These are phyloP conservation scores for Luffa acutangula DNA, from an alignment of 306 rosid genomes.

Conservation along the genomic window DNA sequence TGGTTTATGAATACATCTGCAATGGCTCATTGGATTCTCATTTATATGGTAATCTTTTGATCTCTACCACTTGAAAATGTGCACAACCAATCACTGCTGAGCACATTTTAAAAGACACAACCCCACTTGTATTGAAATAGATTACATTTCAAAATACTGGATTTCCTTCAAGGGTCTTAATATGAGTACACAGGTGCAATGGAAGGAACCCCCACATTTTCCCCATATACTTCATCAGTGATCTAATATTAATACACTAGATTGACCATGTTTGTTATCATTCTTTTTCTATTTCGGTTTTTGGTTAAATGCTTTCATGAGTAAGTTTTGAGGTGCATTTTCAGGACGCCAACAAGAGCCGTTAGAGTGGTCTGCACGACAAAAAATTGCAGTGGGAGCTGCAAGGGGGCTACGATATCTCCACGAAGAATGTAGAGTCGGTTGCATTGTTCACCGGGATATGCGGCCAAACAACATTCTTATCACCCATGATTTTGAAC, in stretches of 20 bases:
- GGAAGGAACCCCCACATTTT: background rate
- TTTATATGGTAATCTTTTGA: constrained; percentile 61
- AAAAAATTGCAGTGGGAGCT: constrained; percentile 91
- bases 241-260: background rate
- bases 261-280: background rate
- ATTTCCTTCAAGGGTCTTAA: background rate
- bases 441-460: constrained; percentile 98
- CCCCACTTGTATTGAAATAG: background rate
- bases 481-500: constrained; percentile 97
- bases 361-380: constrained; percentile 87
- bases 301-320: background rate
- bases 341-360: constrained; percentile 62
- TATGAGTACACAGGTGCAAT: background rate
- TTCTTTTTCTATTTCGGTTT: background rate
- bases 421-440: constrained; percentile 98
- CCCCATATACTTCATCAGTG: background rate
- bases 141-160: background rate
- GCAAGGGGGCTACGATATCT: constrained; percentile 96
- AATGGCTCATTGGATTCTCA: constrained; percentile 92
- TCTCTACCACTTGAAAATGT: background rate
- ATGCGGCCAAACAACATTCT: constrained; percentile 99
- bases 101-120: background rate
- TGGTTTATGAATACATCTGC: constrained; percentile 97
- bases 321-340: constrained; percentile 13
- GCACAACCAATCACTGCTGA: background rate